Evolutionary conservation across 163 green algal genomes (phyloP).

Genomic region (Prototheca stagnorum): DNA sequence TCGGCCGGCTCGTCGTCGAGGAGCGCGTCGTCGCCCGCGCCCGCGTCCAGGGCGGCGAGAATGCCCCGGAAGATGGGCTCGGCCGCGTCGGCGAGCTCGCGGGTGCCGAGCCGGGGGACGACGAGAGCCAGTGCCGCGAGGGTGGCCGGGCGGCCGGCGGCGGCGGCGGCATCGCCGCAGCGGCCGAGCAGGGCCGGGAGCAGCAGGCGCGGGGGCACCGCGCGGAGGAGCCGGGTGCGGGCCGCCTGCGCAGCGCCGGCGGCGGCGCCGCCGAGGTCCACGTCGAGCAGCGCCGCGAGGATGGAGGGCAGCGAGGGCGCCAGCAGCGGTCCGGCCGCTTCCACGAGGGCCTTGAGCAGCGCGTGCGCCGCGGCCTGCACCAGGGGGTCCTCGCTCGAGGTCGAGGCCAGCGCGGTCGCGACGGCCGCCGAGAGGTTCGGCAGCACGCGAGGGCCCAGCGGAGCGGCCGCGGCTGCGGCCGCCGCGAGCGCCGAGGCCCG

Average conservation of each 20-base stretch:
- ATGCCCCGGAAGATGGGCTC: too few species aligned
- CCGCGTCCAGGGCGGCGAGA: too few species aligned
- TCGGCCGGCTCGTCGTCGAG: slow-evolving; percentile 52
- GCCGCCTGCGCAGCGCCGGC: slow-evolving; percentile 14
- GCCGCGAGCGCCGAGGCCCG: slow-evolving; percentile 38
- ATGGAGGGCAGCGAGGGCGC: slow-evolving; percentile 44
- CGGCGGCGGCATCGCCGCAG: slow-evolving; percentile 8
- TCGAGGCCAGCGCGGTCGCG: slow-evolving; percentile 18
- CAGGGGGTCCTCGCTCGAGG: slow-evolving; percentile 10
- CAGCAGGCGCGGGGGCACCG: slow-evolving; percentile 45
- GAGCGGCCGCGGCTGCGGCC: slow-evolving; percentile 17
- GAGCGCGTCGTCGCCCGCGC: slow-evolving; percentile 41
- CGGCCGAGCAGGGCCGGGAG: slow-evolving; percentile 34
- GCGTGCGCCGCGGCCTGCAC: slow-evolving; percentile 39
- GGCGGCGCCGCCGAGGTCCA: not conserved
- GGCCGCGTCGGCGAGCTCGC: slow-evolving; percentile 24
- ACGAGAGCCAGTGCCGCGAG: not conserved
- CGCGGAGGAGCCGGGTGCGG: slow-evolving; percentile 16
- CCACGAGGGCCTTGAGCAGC: slow-evolving; percentile 35
- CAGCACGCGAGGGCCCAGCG: slow-evolving; percentile 31
- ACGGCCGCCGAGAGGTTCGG: slow-evolving; percentile 41
- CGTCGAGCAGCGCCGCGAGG: slow-evolving; percentile 40
- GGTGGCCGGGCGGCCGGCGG: not conserved
- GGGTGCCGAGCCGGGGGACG: slow-evolving; percentile 23
- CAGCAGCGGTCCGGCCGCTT: slow-evolving; percentile 44